phyloP scores from a whole-genome alignment of 768 basidiomycete genomes.

The Daedalea quercina region DNA sequence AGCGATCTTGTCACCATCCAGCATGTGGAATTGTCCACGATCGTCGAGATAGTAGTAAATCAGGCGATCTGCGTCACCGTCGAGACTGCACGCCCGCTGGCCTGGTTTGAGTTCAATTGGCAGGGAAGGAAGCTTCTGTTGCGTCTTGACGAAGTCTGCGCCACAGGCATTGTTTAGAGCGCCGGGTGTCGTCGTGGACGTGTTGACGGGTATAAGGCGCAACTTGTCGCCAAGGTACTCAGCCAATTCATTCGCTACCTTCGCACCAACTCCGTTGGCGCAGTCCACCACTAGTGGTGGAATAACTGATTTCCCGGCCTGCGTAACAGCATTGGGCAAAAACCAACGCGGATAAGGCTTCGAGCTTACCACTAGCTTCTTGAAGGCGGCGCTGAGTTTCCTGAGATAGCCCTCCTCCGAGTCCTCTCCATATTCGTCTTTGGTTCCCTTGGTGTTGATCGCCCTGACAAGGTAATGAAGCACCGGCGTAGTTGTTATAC shows the following conservation, averaged over 20 bases:
- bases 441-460: constrained; percentile 79
- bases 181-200: constrained; percentile 53
- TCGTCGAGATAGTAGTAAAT: constrained; percentile 93
- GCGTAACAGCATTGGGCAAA: constrained; percentile 3
- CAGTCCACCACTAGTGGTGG: constrained; percentile 82
- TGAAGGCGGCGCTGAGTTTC: constrained; percentile 80
- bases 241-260: constrained; percentile 56
- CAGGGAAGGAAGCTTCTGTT: constrained; percentile 79
- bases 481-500: constrained; percentile 88
- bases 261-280: constrained; percentile 95
- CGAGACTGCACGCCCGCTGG: constrained; percentile 86
- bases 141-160: constrained; percentile 95
- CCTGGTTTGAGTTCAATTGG: constrained; percentile 54
- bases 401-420: constrained; percentile 77
- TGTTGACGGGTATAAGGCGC: constrained; percentile 64
- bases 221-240: constrained; percentile 55
- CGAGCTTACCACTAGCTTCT: constrained; percentile 73
- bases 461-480: constrained; percentile 91
- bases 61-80: constrained; percentile 95
- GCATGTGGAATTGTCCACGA: constrained; percentile 72
- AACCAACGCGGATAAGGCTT: background rate
- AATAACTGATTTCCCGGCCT: constrained; percentile 55
- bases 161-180: constrained; percentile 85
- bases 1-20: constrained; percentile 98
- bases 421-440: constrained; percentile 74